These are phyloP conservation scores for Ceratobasidium sp. DNA, from an alignment of 1,284 basidiomycete species.

Conservation along the genomic window DNA sequence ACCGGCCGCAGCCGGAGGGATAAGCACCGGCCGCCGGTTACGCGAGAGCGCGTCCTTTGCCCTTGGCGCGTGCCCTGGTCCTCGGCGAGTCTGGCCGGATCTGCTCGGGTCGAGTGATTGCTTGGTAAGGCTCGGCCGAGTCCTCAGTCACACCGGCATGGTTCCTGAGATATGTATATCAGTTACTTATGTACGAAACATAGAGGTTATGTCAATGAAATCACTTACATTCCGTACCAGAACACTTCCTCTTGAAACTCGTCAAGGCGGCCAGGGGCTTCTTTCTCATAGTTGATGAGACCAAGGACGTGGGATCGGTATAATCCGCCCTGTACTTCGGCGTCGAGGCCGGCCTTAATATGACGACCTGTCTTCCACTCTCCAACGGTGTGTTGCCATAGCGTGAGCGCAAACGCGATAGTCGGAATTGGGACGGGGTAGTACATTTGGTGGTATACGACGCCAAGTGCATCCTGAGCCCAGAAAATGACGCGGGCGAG, in stretches of 20 bases:
- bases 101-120: not conserved
- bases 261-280: not conserved
- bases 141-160: not conserved
- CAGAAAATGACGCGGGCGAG: not conserved
- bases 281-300: not conserved
- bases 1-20: too few relatives aligned
- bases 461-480: conserved; percentile 7
- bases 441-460: not conserved
- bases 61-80: conserved; percentile 2
- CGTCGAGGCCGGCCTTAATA: not conserved
- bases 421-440: conserved; percentile 1
- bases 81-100: conserved; percentile 13
- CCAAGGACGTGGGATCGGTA: conserved; percentile 8
- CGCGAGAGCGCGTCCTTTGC: not conserved
- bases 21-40: too few relatives aligned
- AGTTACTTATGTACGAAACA: not conserved
- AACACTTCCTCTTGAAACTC: not conserved
- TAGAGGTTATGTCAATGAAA: not conserved
- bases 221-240: conserved; percentile 10
- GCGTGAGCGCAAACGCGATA: conserved; percentile 9
- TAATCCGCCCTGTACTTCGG: not conserved
- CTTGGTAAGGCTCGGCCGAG: not conserved
- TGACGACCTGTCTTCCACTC: conserved; percentile 18
- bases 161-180: not conserved
- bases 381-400: conserved; percentile 8